Base-by-base conservation (phyloP, 169 alveolate species). In the Cryptosporidium xiaoi region DNA sequence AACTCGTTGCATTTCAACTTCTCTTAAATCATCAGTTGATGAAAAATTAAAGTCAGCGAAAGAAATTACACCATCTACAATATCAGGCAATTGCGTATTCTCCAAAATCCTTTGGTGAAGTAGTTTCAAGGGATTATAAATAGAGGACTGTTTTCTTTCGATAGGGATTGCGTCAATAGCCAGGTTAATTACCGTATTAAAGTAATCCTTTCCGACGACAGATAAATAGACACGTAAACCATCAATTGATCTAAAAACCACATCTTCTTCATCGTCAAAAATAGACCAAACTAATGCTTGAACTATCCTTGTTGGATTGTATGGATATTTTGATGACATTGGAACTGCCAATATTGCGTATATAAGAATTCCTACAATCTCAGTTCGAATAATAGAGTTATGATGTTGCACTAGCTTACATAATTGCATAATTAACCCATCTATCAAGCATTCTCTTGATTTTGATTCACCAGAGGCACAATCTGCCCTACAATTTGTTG, bases 201-300 rank as follows among this genome's bases (percentile, higher is more conserved):
- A 77, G 36, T 77, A 77, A 15, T 77, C 87, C 20, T 55, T 77
- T n/a, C 87, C 87, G 15, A 77, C 87, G n/a, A 77, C 87, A 1
- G 87, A 77, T 18, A 77, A 44, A 40, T 77, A 77, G 1, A 77
- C 87, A 7, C 87, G 40, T 33, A 77, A 77, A 2, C 87, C 87
- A 20, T 77, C 87, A 13, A 77, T 77, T 36, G 87, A 56, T 36
- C 87, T 68, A 40, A n/a, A 77, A 60, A 77, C 87, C 10, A 77
- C 87, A 18, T 77, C 87, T 51, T 77, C 87, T 56, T 77, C 87
- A 40, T 77, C 87, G 27, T 77, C 87, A 46, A 58, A 77, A 36
- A 77, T 77, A 5, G 87, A 77, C 87, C 87, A 77, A 60, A 77
- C 87, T n/a, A 77, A 66, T 5, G 87, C 87, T 60, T 77, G 87